Base-by-base conservation (phyloP, 768 basidiomycete genomes). In the Leccinum subgranulosum region DNA sequence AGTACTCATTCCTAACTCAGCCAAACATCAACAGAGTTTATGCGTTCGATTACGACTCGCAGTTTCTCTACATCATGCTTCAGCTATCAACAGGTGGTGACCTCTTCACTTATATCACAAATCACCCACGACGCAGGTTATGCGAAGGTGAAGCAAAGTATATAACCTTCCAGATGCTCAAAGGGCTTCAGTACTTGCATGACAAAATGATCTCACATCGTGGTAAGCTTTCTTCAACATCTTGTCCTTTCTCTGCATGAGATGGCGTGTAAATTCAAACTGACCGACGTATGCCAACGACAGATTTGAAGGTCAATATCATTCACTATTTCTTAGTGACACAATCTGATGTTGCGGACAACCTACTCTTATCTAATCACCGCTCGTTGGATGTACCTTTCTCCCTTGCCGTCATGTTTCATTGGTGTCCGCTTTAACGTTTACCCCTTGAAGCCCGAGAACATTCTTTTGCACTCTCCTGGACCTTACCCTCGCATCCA, bases 11-110 rank as follows among this genome's bases (percentile, higher is more conserved):
- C 47, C 46, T 33, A 55, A 27, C 31, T 25, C 58, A 92, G 90
- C 88, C 90, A 10, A 92, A 91, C 58, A 91, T 93, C 49, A 92
- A 91, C 64, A 81, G 82, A 51, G 85, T 92, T 45, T 86, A 84
- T 64, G 86, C 85, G 54, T 85, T 88, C 11, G 83, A 87, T 66
- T 79, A 83, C 33, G 77, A 83, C 59, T 75, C 80, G 1, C 78
- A 79, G 62, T 87, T 86, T 67, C 77, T 88, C 82, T 87, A 92
- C 69, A 89, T 93, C 45, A 92, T 93, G 72, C 83, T 93, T 33
- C 87, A 93, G 70, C 77, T 93, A 8, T 92, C 88, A 64, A 92
- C 90, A 0, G 90, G 91, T 10, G 91, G 90, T 23, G 91, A 93
- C 66, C 79, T 93, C n/a, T 92, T 92, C 70, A 89, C 88, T 3